phyloP scores from a whole-genome alignment of 768 basidiomycete genomes.

The Podaxis sp. region DNA sequence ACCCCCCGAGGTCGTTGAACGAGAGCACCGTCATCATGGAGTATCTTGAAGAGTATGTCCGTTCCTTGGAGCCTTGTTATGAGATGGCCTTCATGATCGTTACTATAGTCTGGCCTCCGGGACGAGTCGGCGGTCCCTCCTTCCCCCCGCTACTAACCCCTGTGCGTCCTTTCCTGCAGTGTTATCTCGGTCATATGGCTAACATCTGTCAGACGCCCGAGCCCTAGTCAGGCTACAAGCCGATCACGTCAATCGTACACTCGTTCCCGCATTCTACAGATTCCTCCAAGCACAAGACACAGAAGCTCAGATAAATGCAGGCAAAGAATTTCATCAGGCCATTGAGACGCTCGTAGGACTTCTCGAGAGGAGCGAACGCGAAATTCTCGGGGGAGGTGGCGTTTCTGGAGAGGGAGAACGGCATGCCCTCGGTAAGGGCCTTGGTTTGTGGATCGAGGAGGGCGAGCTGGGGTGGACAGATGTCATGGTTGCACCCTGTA shows the following conservation, averaged over 20 bases:
- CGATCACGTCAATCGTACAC: slow-evolving; percentile 62
- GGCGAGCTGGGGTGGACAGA: slow-evolving; percentile 60
- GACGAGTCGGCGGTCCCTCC: slow-evolving; percentile 48
- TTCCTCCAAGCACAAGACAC: slow-evolving; percentile 69
- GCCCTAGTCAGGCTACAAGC: slow-evolving; percentile 66
- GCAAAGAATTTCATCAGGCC: slow-evolving; percentile 53
- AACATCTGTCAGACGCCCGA: slow-evolving; percentile 50
- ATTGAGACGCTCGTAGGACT: slow-evolving; percentile 52
- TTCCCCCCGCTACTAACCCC: slow-evolving; percentile 58
- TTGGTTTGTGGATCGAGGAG: slow-evolving; percentile 63
- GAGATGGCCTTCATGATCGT: neutral
- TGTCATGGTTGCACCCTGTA: slow-evolving; percentile 72
- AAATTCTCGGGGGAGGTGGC: slow-evolving; percentile 40
- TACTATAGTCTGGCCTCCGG: slow-evolving; percentile 37
- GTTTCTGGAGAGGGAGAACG: slow-evolving; percentile 39
- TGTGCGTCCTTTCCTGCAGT: slow-evolving; percentile 39
- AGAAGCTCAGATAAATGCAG: slow-evolving; percentile 48
- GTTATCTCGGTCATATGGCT: neutral
- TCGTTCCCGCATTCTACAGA: slow-evolving; percentile 75
- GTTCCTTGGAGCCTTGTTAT: neutral
- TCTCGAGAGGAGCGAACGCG: slow-evolving; percentile 55
- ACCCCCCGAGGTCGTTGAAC: slow-evolving; percentile 63
- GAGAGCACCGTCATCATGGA: slow-evolving; percentile 82
- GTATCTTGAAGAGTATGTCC: slow-evolving; percentile 70
- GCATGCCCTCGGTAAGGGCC: slow-evolving; percentile 34